Conservation (phyloP, 169 alveolate genomes). For the Cryptosporidium sp. region DNA sequence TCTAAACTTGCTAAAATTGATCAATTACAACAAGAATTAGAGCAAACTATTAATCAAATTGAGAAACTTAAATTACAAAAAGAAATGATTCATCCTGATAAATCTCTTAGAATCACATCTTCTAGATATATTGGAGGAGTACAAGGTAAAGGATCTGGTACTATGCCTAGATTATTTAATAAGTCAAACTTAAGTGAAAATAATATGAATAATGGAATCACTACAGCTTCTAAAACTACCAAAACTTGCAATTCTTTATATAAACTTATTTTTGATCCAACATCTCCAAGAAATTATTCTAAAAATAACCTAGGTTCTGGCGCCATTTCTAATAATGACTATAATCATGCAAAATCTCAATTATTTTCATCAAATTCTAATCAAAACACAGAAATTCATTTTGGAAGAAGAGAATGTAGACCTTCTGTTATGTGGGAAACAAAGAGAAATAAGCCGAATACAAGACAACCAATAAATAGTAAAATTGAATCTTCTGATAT, state of each 20-base stretch:
- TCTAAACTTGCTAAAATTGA: slow-evolving; percentile 48
- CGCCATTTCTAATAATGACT: neutral
- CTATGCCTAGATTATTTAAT: neutral
- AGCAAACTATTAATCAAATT: slow-evolving; percentile 37
- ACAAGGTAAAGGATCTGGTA: slow-evolving; percentile 63
- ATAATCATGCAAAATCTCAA: neutral
- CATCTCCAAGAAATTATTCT: slow-evolving; percentile 1
- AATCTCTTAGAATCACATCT: slow-evolving; percentile 50
- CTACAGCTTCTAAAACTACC: neutral
- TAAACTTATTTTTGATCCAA: slow-evolving; percentile 41
- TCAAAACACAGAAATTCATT: slow-evolving; percentile 29
- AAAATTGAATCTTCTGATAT: neutral
- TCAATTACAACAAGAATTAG: slow-evolving; percentile 58
- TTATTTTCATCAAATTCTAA: neutral
- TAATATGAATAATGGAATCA: neutral
- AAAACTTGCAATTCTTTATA: slow-evolving; percentile 1
- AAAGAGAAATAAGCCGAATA: slow-evolving; percentile 31
- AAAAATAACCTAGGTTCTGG: neutral
- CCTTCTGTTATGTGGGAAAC: slow-evolving; percentile 77
- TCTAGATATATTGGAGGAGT: slow-evolving; percentile 69
- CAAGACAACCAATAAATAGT: neutral
- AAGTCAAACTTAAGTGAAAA: neutral
- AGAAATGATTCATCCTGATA: slow-evolving; percentile 67
- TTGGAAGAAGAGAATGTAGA: slow-evolving; percentile 75
- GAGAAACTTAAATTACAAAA: slow-evolving; percentile 54